Evolutionary conservation across 2,329 filamentous ascomycete species (phyloP).

Genomic region (Claviceps digitariae): DNA sequence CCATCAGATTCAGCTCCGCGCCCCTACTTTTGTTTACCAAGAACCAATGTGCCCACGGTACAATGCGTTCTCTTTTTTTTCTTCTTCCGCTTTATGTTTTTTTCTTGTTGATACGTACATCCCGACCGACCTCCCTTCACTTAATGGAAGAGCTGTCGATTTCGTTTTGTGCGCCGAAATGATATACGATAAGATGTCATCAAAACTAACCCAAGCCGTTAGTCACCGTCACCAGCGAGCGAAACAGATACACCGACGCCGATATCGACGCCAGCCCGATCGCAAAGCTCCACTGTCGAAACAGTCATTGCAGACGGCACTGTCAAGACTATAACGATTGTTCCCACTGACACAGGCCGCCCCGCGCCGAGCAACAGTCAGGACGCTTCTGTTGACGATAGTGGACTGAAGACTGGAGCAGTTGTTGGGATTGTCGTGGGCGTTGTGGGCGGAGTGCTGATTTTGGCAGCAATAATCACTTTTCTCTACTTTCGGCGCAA

Average conservation of each 20-base stretch:
- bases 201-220: not conserved
- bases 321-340: constrained; percentile 40
- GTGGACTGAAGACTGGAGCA: constrained; percentile 29
- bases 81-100: not conserved
- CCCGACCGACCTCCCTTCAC: not conserved
- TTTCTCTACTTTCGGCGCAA: constrained; percentile 33
- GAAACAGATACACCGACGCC: constrained; percentile 1
- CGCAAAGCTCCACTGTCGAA: constrained; percentile 9
- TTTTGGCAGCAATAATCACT: constrained; percentile 21
- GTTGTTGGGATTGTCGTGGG: constrained; percentile 41
- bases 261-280: constrained; percentile 18
- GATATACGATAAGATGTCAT: not conserved
- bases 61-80: not conserved
- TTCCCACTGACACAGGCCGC: constrained; percentile 23
- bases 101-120: not conserved
- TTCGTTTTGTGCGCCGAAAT: not conserved
- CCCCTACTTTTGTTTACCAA: not conserved
- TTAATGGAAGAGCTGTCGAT: too few relatives aligned
- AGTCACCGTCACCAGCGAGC: not conserved
- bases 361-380: constrained; percentile 8
- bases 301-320: constrained; percentile 43
- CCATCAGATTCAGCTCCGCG: constrained; percentile 7
- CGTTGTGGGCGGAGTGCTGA: constrained; percentile 29
- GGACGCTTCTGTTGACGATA: constrained; percentile 9
- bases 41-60: not conserved